Evolutionary conservation across 352 stramenopile species (phyloP).

Genomic region (Phytophthora cajani): DNA sequence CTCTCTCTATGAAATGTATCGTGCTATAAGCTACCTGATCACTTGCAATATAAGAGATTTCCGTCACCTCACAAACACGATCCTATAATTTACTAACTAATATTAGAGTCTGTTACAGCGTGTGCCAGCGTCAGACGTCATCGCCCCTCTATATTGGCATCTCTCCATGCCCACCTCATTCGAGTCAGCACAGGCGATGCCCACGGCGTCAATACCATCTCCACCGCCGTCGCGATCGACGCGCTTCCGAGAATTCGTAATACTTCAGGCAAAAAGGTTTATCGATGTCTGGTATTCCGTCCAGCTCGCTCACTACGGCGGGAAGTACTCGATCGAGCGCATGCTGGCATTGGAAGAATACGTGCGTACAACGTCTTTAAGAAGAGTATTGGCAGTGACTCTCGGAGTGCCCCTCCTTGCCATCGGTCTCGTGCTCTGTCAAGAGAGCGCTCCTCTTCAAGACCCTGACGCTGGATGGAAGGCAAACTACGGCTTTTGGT

Average conservation of each 20-base stretch:
- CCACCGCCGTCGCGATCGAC: not conserved
- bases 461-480: conserved; percentile 22
- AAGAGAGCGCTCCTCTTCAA: conserved; percentile 33
- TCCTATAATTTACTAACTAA: not conserved
- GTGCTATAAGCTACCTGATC: too few relatives aligned
- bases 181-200: not conserved
- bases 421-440: conserved; percentile 19
- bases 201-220: not conserved
- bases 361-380: conserved; percentile 13
- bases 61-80: too few relatives aligned
- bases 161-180: not conserved
- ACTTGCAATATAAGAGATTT: too few relatives aligned
- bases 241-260: not conserved
- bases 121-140: not conserved
- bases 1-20: too few relatives aligned
- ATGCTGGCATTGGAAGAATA: conserved; percentile 38
- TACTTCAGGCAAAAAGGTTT: not conserved
- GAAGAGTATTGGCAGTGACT: conserved; percentile 18
- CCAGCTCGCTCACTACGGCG: conserved; percentile 25
- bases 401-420: conserved; percentile 15
- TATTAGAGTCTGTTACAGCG: not conserved
- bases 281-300: conserved; percentile 9
- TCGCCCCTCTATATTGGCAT: not conserved
- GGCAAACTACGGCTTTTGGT: conserved; percentile 32
- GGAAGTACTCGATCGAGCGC: conserved; percentile 32